phyloP scores from a whole-genome alignment of 2,329 filamentous ascomycete genomes.

The Apiospora koreana region DNA sequence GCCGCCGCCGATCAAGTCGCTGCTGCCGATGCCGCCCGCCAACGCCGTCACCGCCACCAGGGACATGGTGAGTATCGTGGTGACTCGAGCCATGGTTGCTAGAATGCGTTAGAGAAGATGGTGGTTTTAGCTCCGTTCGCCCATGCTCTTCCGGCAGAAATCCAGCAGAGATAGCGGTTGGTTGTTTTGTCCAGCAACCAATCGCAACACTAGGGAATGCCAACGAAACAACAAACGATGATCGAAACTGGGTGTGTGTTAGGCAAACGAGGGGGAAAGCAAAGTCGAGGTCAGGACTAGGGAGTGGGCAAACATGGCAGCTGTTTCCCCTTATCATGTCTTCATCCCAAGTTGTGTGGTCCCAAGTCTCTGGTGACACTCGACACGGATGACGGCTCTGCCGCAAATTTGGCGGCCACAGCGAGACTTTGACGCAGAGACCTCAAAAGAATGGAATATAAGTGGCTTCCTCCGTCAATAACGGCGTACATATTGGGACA shows the following conservation, averaged over 20 bases:
- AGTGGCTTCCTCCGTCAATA: background rate
- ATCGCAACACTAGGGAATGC: background rate
- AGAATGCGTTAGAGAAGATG: background rate
- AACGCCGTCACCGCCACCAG: background rate
- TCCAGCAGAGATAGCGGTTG: background rate
- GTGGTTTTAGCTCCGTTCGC: background rate
- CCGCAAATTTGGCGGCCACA: slow-evolving; percentile 54
- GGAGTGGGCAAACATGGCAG: background rate
- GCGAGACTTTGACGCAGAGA: slow-evolving; percentile 16
- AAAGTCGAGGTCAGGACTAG: background rate
- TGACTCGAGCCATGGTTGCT: background rate
- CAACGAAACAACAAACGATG: background rate
- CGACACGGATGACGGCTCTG: background rate
- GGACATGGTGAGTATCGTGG: background rate
- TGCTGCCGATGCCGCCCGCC: background rate
- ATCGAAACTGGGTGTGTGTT: background rate
- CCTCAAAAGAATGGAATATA: background rate
- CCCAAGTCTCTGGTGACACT: slow-evolving; percentile 8
- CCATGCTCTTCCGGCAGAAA: background rate
- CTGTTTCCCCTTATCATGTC: background rate
- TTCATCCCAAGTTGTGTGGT: slow-evolving; percentile 5
- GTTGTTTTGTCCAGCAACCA: background rate
- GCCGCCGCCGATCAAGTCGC: background rate
- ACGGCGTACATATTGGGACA: background rate
- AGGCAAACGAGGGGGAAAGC: background rate